These are phyloP conservation scores for Evernia prunastri DNA, from an alignment of 495 filamentous ascomycete genomes.

Conservation along the genomic window DNA sequence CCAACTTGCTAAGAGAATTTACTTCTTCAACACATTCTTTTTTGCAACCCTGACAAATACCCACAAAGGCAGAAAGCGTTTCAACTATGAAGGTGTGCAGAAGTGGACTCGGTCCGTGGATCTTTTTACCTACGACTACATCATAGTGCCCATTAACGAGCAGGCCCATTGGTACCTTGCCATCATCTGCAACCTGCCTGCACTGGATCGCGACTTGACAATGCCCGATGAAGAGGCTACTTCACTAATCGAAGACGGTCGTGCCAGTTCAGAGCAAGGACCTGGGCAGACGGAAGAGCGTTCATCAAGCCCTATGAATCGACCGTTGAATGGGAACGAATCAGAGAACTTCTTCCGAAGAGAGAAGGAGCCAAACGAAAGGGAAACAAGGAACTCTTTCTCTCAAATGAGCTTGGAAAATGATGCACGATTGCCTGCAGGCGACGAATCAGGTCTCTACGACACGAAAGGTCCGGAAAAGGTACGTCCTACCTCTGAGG, in stretches of 20 bases:
- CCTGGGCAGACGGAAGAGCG: background rate
- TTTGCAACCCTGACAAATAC: slow-evolving; percentile 63
- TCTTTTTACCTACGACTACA: slow-evolving; percentile 77
- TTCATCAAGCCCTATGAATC: background rate
- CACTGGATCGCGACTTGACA: slow-evolving; percentile 35
- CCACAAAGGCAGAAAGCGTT: slow-evolving; percentile 47
- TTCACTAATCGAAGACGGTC: slow-evolving; percentile 13
- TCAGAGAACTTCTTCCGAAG: background rate
- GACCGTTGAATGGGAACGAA: background rate
- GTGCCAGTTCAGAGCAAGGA: background rate
- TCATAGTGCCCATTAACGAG: slow-evolving; percentile 89
- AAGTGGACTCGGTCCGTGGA: slow-evolving; percentile 87
- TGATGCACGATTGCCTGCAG: background rate
- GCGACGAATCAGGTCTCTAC: background rate
- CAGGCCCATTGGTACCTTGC: slow-evolving; percentile 87
- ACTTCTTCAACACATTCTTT: slow-evolving; percentile 91
- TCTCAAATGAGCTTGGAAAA: slow-evolving; percentile 26
- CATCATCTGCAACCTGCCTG: slow-evolving; percentile 84
- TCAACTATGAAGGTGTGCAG: slow-evolving; percentile 77
- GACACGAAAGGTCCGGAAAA: slow-evolving; percentile 24
- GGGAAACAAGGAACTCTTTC: slow-evolving; percentile 23
- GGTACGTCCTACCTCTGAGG: background rate
- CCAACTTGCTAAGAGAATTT: slow-evolving; percentile 57
- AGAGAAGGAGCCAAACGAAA: slow-evolving; percentile 12
- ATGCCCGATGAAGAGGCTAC: slow-evolving; percentile 2